phyloP scores from a whole-genome alignment of 306 rosid species.

The Pyrus bretschneideri region DNA sequence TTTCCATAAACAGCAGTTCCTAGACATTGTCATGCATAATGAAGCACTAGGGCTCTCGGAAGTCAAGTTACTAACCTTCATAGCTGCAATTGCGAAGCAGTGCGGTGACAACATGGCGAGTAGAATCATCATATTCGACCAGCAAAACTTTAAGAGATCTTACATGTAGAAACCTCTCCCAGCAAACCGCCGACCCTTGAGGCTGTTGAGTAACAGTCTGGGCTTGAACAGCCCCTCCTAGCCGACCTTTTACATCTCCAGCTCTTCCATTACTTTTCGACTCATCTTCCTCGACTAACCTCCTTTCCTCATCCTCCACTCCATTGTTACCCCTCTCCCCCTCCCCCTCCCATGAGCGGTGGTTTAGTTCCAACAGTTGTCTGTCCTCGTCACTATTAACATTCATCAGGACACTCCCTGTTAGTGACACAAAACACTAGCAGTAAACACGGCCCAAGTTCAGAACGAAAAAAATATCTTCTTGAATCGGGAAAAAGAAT shows the following conservation, averaged over 20 bases:
- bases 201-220: conserved; percentile 47
- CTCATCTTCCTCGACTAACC: conserved; percentile 28
- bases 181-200: conserved; percentile 68
- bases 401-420: conserved; percentile 51
- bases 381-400: conserved; percentile 33
- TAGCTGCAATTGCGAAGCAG: conserved; percentile 92
- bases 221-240: conserved; percentile 30
- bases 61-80: conserved; percentile 53
- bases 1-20: not conserved
- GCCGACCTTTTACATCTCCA: conserved; percentile 41
- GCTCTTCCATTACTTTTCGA: conserved; percentile 38
- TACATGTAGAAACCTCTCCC: conserved; percentile 87
- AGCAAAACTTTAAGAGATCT: conserved; percentile 84
- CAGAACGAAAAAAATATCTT: conserved; percentile 23
- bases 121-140: conserved; percentile 79
- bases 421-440: conserved; percentile 31
- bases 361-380: conserved; percentile 33
- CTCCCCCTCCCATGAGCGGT: conserved; percentile 32
- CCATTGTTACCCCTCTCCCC: conserved; percentile 30
- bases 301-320: conserved; percentile 24
- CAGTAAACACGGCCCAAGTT: conserved; percentile 21
- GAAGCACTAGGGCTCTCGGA: not conserved
- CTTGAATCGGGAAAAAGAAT: conserved; percentile 33
- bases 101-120: conserved; percentile 84
- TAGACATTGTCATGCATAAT: not conserved